Percentiles rank a stretch among this genome's conserved stretches.
Evolutionary conservation across 2,329 filamentous ascomycete genomes (phyloP).

Genomic region (Sclerotinia borealis): DNA sequence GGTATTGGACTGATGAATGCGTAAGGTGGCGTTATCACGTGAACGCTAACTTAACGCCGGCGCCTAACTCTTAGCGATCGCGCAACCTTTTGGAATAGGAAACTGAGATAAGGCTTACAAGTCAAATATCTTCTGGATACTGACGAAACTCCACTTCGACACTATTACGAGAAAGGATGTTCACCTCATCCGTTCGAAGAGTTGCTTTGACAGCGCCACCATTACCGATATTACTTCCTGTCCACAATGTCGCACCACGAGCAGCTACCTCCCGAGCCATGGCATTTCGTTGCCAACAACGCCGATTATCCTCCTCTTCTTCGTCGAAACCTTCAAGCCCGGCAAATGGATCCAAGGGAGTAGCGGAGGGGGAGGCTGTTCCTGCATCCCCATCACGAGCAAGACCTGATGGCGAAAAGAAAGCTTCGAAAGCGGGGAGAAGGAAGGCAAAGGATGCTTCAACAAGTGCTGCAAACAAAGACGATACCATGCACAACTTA

Average conservation of each 20-base stretch:
- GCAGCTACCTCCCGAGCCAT: conserved; percentile 24
- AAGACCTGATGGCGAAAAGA: conserved; percentile 34
- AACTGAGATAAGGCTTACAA: conserved; percentile 11
- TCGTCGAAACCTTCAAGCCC: conserved; percentile 36
- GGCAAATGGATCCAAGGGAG: conserved; percentile 31
- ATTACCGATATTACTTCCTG: conserved; percentile 24
- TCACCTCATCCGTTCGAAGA: conserved; percentile 32
- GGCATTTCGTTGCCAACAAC: conserved; percentile 29
- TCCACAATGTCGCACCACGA: conserved; percentile 25
- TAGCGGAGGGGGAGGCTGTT: conserved; percentile 21
- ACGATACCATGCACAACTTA: conserved; percentile 49
- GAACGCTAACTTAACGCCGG: background rate
- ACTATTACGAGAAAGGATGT: conserved; percentile 27
- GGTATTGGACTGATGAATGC: background rate
- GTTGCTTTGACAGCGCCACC: conserved; percentile 26
- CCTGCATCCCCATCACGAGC: conserved; percentile 23
- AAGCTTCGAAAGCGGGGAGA: conserved; percentile 39
- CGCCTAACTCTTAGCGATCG: conserved; percentile 2
- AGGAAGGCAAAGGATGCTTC: conserved; percentile 50
- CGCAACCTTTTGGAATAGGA: conserved; percentile 4
- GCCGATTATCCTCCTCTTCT: conserved; percentile 34
- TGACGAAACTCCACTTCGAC: conserved; percentile 4
- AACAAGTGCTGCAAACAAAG: conserved; percentile 32
- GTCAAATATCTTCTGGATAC: conserved; percentile 2
- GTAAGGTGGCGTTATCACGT: background rate